These are phyloP conservation scores for Dothistroma septosporum DNA, from an alignment of 2,329 filamentous ascomycete genomes.

Conservation along the genomic window DNA sequence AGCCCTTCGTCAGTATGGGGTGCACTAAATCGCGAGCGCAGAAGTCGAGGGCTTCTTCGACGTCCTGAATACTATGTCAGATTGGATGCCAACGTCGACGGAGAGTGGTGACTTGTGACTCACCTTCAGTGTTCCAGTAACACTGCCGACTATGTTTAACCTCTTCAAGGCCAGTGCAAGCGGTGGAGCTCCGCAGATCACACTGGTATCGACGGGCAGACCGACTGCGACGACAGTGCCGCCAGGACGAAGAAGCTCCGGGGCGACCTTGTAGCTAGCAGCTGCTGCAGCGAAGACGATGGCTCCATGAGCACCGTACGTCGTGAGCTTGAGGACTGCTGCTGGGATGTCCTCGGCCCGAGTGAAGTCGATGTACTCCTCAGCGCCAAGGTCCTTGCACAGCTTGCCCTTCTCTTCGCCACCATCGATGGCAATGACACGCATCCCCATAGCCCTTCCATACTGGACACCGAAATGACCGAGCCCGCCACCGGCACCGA, in stretches of 20 bases:
- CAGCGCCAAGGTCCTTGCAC: slow-evolving; percentile 38
- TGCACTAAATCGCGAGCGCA: slow-evolving; percentile 42
- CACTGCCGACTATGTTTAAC: slow-evolving; percentile 42
- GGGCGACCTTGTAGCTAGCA: slow-evolving; percentile 36
- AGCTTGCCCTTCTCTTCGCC: slow-evolving; percentile 36
- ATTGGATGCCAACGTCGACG: not conserved
- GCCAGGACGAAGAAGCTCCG: slow-evolving; percentile 33
- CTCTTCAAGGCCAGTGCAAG: slow-evolving; percentile 39
- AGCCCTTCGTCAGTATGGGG: slow-evolving; percentile 38
- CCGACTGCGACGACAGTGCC: slow-evolving; percentile 40
- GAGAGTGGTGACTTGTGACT: not conserved
- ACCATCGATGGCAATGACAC: slow-evolving; percentile 40
- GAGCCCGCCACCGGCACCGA: slow-evolving; percentile 37
- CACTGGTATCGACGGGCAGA: slow-evolving; percentile 32
- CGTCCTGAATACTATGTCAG: slow-evolving; percentile 30
- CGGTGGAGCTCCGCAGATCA: slow-evolving; percentile 39
- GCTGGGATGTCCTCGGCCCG: slow-evolving; percentile 34
- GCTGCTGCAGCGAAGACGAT: slow-evolving; percentile 38
- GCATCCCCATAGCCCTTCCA: slow-evolving; percentile 35
- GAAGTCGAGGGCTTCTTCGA: slow-evolving; percentile 45
- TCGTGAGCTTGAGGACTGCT: slow-evolving; percentile 36
- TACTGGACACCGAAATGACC: slow-evolving; percentile 33
- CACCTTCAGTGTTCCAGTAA: slow-evolving; percentile 41
- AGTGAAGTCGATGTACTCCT: slow-evolving; percentile 38
- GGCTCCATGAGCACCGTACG: slow-evolving; percentile 38